Conservation (phyloP, 2,329 filamentous ascomycete species). For the Fusarium albidum region DNA sequence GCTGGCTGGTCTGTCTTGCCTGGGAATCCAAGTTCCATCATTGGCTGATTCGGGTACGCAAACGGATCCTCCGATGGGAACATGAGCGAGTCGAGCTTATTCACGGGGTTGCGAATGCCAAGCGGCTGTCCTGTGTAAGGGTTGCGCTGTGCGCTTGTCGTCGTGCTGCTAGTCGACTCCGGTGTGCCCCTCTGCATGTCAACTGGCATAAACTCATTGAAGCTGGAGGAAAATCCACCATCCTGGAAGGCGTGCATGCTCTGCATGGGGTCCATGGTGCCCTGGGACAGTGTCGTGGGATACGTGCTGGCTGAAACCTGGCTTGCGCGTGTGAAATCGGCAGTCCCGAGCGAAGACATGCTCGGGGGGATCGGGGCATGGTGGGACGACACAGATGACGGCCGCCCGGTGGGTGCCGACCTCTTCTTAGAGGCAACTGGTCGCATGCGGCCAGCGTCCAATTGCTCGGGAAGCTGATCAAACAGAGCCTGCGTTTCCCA, state of each 20-base stretch:
- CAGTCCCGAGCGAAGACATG: slow-evolving; percentile 45
- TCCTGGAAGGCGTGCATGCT: slow-evolving; percentile 46
- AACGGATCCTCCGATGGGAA: slow-evolving; percentile 82
- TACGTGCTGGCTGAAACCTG: slow-evolving; percentile 40
- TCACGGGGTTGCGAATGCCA: slow-evolving; percentile 56
- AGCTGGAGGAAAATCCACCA: slow-evolving; percentile 48
- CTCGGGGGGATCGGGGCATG: slow-evolving; percentile 43
- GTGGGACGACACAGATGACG: slow-evolving; percentile 40
- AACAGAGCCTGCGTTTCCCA: slow-evolving; percentile 73
- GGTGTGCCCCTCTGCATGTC: slow-evolving; percentile 55
- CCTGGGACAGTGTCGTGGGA: slow-evolving; percentile 38
- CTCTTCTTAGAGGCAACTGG: slow-evolving; percentile 62
- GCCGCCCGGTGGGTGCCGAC: slow-evolving; percentile 55
- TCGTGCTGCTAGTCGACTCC: slow-evolving; percentile 51
- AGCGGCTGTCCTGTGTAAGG: slow-evolving; percentile 45
- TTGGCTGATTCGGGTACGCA: slow-evolving; percentile 79
- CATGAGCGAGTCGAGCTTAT: slow-evolving; percentile 81
- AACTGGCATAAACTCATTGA: slow-evolving; percentile 55
- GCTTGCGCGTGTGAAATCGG: slow-evolving; percentile 46
- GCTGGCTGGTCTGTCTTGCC: slow-evolving; percentile 45
- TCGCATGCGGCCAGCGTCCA: slow-evolving; percentile 61
- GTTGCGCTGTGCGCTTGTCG: slow-evolving; percentile 49
- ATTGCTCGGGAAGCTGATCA: slow-evolving; percentile 78
- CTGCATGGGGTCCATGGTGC: slow-evolving; percentile 47
- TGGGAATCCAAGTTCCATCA: slow-evolving; percentile 65